phyloP scores from a whole-genome alignment of 148 eudicot genomes.

The Vaccinium macrocarpon region DNA sequence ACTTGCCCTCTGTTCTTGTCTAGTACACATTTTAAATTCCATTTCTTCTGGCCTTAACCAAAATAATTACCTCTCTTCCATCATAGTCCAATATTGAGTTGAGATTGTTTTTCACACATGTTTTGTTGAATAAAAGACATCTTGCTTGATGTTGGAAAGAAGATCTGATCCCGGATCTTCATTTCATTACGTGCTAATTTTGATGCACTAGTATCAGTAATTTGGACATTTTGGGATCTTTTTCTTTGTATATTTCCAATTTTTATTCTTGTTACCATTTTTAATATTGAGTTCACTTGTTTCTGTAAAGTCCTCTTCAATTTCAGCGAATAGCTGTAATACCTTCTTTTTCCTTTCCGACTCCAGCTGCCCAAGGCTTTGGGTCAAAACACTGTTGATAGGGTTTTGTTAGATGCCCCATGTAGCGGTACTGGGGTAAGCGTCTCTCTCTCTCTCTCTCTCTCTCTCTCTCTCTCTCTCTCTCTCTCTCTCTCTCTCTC shows the following conservation, averaged over 20 bases:
- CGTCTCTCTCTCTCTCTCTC: background rate
- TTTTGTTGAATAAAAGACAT: background rate
- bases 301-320: background rate
- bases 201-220: background rate
- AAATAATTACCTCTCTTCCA: too few relatives aligned
- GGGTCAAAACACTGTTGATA: conserved; percentile 77
- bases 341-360: conserved; percentile 12
- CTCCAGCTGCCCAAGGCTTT: conserved; percentile 79
- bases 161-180: background rate
- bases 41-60: background rate
- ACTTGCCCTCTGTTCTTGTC: background rate
- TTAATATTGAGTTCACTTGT: background rate
- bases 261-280: background rate
- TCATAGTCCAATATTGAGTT: background rate
- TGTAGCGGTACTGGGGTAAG: conserved; percentile 99
- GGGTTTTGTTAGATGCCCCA: conserved; percentile 94
- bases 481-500: background rate
- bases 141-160: background rate
- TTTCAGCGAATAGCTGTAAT: background rate
- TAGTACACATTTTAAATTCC: background rate
- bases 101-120: background rate
- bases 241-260: background rate
- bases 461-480: background rate
- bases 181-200: background rate
- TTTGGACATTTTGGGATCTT: background rate